Percentiles rank a stretch among this genome's conserved stretches.
Evolutionary conservation across 495 filamentous ascomycete species (phyloP).

Genomic region (Choiromyces venosus): DNA sequence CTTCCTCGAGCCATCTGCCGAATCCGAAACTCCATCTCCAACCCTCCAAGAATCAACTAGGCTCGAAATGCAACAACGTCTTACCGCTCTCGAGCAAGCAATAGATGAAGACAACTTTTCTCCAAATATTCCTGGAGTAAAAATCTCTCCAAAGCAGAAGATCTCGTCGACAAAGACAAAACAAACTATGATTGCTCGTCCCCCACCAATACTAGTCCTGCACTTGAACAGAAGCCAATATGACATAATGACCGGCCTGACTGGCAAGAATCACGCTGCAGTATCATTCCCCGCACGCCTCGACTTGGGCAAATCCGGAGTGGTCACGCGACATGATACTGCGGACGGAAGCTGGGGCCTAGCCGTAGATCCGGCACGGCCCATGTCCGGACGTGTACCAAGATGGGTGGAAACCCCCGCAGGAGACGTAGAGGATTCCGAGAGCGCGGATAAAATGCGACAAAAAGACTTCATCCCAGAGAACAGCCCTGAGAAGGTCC

Average conservation of each 20-base stretch:
- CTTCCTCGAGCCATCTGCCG: constrained; percentile 41
- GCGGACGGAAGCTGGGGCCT: constrained; percentile 45
- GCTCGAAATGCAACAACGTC: constrained; percentile 45
- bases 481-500: constrained; percentile 49
- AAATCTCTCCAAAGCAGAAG: constrained; percentile 62
- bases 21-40: constrained; percentile 6
- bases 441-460: constrained; percentile 59
- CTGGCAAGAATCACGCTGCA: constrained; percentile 73
- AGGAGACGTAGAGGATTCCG: constrained; percentile 7
- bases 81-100: constrained; percentile 60
- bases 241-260: constrained; percentile 67
- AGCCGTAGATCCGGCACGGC: constrained; percentile 21
- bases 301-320: constrained; percentile 65
- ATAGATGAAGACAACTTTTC: constrained; percentile 74
- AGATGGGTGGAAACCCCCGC: constrained; percentile 10
- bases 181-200: constrained; percentile 75
- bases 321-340: constrained; percentile 41
- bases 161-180: constrained; percentile 75
- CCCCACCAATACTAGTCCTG: constrained; percentile 70
- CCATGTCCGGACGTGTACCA: constrained; percentile 18
- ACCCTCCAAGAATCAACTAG: constrained; percentile 31
- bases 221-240: constrained; percentile 92
- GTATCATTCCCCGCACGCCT: constrained; percentile 69
- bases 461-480: constrained; percentile 64
- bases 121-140: constrained; percentile 64